Percentiles rank a stretch among this genome's conserved stretches.
These are phyloP conservation scores for Aaosphaeria arxii DNA, from an alignment of 2,329 filamentous ascomycete species.

Conservation along the genomic window DNA sequence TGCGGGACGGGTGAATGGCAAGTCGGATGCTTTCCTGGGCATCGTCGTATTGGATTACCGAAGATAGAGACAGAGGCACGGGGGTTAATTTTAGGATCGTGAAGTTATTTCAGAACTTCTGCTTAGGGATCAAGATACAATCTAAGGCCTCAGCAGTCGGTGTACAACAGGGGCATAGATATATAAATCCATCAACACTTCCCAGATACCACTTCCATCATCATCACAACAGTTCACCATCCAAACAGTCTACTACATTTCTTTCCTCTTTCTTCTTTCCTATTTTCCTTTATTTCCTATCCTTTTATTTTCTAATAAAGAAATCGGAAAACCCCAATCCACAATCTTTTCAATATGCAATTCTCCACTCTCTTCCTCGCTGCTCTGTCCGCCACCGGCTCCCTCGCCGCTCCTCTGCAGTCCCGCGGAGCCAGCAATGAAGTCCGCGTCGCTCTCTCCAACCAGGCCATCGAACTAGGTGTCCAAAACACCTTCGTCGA, in stretches of 20 bases:
- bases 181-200: too few species aligned
- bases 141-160: too few species aligned
- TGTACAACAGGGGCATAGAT: too few species aligned
- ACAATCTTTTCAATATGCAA: conserved; percentile 8
- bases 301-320: not conserved
- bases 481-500: conserved; percentile 4
- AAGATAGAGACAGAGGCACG: too few species aligned
- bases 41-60: too few species aligned
- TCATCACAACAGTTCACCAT: not conserved
- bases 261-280: not conserved
- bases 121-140: too few species aligned
- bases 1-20: too few species aligned
- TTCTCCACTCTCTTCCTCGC: conserved; percentile 10
- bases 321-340: not conserved
- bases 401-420: conserved; percentile 6
- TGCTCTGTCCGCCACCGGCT: conserved; percentile 6
- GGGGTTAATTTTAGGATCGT: too few species aligned
- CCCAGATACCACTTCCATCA: not conserved
- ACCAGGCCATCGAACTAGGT: conserved; percentile 4
- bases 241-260: not conserved
- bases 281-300: conserved; percentile 1
- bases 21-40: too few species aligned
- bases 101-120: too few species aligned
- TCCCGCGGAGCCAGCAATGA: not conserved
- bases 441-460: conserved; percentile 4